Evolutionary conservation across 2,329 filamentous ascomycete genomes (phyloP).

Genomic region (Sarocladiaceae sp.): DNA sequence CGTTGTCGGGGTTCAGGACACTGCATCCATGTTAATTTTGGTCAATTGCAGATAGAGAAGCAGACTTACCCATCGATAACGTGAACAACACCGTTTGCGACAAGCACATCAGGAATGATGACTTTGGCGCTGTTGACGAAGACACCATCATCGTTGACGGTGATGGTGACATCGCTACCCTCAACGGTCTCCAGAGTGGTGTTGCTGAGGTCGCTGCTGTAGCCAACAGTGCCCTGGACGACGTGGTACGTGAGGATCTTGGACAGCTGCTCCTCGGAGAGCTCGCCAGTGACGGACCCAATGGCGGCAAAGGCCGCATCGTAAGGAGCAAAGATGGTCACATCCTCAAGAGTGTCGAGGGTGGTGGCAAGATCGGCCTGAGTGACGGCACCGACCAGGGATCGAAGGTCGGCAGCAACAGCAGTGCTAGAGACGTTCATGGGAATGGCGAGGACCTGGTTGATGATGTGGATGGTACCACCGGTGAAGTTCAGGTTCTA

Average conservation of each 20-base stretch:
- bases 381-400: slow-evolving; percentile 43
- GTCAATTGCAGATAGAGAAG: not conserved
- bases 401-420: slow-evolving; percentile 26
- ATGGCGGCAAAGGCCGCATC: slow-evolving; percentile 24
- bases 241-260: slow-evolving; percentile 26
- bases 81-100: slow-evolving; percentile 28
- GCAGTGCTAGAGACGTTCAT: slow-evolving; percentile 15
- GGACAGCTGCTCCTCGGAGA: slow-evolving; percentile 17
- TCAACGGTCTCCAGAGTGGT: slow-evolving; percentile 20
- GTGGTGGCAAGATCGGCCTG: slow-evolving; percentile 29
- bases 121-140: slow-evolving; percentile 28
- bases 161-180: slow-evolving; percentile 21
- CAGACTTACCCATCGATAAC: slow-evolving; percentile 24
- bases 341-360: slow-evolving; percentile 20
- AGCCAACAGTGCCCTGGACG: slow-evolving; percentile 23
- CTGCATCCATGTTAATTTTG: slow-evolving; percentile 42
- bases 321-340: slow-evolving; percentile 24
- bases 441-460: slow-evolving; percentile 37
- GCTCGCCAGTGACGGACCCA: slow-evolving; percentile 20
- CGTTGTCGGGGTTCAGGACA: slow-evolving; percentile 36
- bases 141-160: slow-evolving; percentile 23
- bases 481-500: slow-evolving; percentile 38
- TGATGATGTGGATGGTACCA: slow-evolving; percentile 46
- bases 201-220: slow-evolving; percentile 23
- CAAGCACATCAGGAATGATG: slow-evolving; percentile 23